Conservation (phyloP, 2,329 filamentous ascomycete genomes). For the Xylariomycetidae sp. region DNA sequence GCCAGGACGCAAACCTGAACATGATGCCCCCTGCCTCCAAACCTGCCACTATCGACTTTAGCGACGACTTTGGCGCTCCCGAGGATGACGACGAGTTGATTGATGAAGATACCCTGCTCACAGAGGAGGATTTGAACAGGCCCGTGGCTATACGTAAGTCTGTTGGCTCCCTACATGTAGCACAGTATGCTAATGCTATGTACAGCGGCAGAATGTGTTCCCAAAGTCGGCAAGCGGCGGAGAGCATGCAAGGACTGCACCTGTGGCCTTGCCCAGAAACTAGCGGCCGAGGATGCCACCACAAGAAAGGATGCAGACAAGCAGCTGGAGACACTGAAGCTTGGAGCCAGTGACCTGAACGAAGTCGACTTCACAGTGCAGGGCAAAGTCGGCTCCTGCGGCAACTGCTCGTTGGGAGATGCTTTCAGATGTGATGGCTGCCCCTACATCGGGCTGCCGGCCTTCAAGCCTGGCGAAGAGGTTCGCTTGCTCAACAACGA, state of each 20-base stretch:
- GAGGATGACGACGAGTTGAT: conserved; percentile 81
- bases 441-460: conserved; percentile 53
- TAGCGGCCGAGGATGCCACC: conserved; percentile 77
- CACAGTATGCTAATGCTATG: conserved; percentile 16
- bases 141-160: conserved; percentile 75
- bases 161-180: neutral
- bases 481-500: conserved; percentile 81
- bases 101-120: conserved; percentile 82
- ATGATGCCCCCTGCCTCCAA: conserved; percentile 31
- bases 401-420: conserved; percentile 83
- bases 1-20: conserved; percentile 29
- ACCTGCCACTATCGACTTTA: conserved; percentile 57
- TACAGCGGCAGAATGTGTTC: conserved; percentile 76
- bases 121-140: conserved; percentile 73
- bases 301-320: conserved; percentile 59
- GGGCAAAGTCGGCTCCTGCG: conserved; percentile 91
- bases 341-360: conserved; percentile 70
- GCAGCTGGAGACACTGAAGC: conserved; percentile 59
- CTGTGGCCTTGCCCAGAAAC: conserved; percentile 79
- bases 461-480: conserved; percentile 96
- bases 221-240: conserved; percentile 80
- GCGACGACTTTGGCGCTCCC: conserved; percentile 54
- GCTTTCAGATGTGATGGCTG: conserved; percentile 68
- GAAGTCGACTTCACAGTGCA: conserved; percentile 97
- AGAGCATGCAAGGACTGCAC: conserved; percentile 97